Conservation (phyloP, 2,329 filamentous ascomycete genomes). For the Colletotrichum sp. region DNA sequence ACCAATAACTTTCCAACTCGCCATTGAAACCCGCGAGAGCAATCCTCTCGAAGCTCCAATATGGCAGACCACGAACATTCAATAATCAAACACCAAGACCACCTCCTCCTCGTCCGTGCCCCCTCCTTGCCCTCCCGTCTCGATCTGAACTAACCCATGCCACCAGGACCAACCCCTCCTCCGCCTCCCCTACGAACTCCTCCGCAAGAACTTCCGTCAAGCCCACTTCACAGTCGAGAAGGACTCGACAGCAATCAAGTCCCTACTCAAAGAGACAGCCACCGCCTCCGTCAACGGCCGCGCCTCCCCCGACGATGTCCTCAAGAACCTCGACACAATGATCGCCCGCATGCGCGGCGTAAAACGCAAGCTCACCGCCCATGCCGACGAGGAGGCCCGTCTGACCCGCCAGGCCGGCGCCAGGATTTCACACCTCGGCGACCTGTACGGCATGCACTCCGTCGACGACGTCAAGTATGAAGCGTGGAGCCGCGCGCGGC, state of each 20-base stretch:
- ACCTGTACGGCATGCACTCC: constrained; percentile 79
- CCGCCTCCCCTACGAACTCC: constrained; percentile 88
- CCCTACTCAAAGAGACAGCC: constrained; percentile 66
- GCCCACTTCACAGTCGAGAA: constrained; percentile 80
- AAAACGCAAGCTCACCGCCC: constrained; percentile 82
- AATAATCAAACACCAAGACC: constrained; percentile 75
- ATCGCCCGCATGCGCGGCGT: constrained; percentile 83
- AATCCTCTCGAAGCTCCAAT: constrained; percentile 20
- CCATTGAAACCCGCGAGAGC: not conserved
- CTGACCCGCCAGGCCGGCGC: constrained; percentile 79
- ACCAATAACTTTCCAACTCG: not conserved
- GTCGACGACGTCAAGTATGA: constrained; percentile 95
- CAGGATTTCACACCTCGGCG: constrained; percentile 79
- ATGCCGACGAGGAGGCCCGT: constrained; percentile 79
- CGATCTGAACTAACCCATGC: not conserved
- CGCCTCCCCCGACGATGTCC: constrained; percentile 71
- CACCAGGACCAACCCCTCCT: constrained; percentile 89
- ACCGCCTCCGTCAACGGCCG: constrained; percentile 69
- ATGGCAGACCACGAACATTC: constrained; percentile 69
- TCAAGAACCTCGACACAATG: constrained; percentile 84
- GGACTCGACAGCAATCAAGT: constrained; percentile 67
- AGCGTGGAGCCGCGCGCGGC: constrained; percentile 79
- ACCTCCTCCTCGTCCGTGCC: constrained; percentile 70
- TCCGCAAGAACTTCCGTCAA: constrained; percentile 92
- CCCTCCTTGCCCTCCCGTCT: not conserved